A percentile compares a stretch with the other conserved stretches of the same genome.
phyloP scores from a whole-genome alignment of 768 basidiomycete species.

The Phylloporus rhodoxanthus region DNA sequence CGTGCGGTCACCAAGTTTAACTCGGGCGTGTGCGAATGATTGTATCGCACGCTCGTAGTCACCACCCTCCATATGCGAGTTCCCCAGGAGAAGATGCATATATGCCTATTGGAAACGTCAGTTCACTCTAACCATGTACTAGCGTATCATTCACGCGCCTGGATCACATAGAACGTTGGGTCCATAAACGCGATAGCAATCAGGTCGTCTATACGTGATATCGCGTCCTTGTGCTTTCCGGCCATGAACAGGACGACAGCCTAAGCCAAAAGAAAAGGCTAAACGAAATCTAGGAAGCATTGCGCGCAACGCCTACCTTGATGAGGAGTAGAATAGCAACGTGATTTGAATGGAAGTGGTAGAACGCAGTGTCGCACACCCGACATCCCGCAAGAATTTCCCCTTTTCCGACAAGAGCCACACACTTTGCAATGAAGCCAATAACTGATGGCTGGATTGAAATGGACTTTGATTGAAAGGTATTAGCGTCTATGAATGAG shows the following conservation, averaged over 20 bases:
- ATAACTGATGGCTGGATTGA: not conserved
- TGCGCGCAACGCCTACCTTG: not conserved
- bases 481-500: not conserved
- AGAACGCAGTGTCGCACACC: not conserved
- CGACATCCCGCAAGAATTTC: not conserved
- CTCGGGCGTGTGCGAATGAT: not conserved
- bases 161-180: not conserved
- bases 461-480: not conserved
- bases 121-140: not conserved
- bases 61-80: not conserved
- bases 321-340: not conserved
- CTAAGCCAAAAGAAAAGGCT: not conserved
- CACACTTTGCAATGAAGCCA: not conserved
- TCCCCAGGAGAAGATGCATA: not conserved
- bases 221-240: slow-evolving; percentile 3
- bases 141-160: not conserved
- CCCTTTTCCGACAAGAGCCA: not conserved
- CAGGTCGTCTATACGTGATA: slow-evolving; percentile 2
- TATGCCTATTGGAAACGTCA: not conserved
- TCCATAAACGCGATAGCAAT: not conserved
- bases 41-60: not conserved
- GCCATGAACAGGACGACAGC: slow-evolving; percentile 4
- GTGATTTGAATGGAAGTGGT: not conserved
- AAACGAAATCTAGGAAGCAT: not conserved
- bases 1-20: not conserved